Percentiles rank a stretch among this genome's conserved stretches.
Evolutionary conservation across 371 early-diverging fungal genomes (phyloP).

Genomic region (Funneliformis caledonium): DNA sequence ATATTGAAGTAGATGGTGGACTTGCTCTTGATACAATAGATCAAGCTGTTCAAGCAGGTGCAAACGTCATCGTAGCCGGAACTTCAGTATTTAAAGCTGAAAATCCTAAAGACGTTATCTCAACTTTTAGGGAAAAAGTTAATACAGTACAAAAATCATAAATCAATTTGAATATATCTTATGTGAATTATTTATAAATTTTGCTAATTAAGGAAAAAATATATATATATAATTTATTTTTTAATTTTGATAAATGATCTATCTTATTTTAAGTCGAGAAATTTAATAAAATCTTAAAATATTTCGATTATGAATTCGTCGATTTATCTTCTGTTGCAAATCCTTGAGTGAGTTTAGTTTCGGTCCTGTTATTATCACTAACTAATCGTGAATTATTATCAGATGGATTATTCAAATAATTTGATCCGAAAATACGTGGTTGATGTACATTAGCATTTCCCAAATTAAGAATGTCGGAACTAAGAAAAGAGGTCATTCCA

Average conservation of each 20-base stretch:
- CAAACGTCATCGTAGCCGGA: slow-evolving; percentile 99
- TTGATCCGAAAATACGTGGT: neutral
- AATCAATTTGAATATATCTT: neutral
- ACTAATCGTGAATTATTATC: neutral
- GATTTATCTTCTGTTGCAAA: too few species aligned
- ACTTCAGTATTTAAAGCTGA: slow-evolving; percentile 91
- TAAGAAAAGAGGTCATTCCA: neutral
- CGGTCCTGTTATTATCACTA: neutral
- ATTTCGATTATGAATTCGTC: too few species aligned
- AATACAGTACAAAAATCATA: slow-evolving; percentile 54
- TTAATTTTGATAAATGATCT: too few species aligned
- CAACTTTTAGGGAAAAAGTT: slow-evolving; percentile 67
- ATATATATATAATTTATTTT: too few species aligned
- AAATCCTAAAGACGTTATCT: slow-evolving; percentile 76
- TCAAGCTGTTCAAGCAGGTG: slow-evolving; percentile 87
- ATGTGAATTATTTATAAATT: neutral
- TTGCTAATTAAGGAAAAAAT: too few species aligned
- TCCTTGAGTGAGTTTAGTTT: neutral
- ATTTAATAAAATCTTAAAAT: too few species aligned
- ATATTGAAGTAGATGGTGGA: slow-evolving; percentile 99
- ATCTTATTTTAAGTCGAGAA: too few species aligned
- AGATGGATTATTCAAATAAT: too few species aligned
- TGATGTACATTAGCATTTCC: neutral
- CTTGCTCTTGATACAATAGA: slow-evolving; percentile 87
- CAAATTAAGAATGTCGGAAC: neutral